phyloP scores from a whole-genome alignment of 208 protist genomes.

The Vickermania ingenoplastis region DNA sequence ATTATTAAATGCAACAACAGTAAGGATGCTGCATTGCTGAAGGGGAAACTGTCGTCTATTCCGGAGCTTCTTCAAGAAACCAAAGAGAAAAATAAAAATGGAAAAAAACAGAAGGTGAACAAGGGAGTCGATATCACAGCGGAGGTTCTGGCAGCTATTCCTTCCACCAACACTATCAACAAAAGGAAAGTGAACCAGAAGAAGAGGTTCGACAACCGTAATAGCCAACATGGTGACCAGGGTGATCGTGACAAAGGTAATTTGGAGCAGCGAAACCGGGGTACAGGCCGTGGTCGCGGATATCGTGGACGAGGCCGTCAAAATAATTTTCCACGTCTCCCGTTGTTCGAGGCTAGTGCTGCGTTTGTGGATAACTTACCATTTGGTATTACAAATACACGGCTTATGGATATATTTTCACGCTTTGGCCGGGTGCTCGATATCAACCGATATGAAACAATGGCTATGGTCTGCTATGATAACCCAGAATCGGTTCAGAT shows the following conservation, averaged over 20 bases:
- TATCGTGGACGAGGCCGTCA: conserved; percentile 2
- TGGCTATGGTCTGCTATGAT: conserved; percentile 61
- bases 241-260: conserved; percentile 5
- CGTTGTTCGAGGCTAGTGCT: conserved; percentile 47
- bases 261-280: conserved; percentile 1
- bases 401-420: conserved; percentile 65
- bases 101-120: conserved; percentile 10
- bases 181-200: not conserved
- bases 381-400: conserved; percentile 71
- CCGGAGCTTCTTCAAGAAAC: conserved; percentile 27
- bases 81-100: conserved; percentile 3
- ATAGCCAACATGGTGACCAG: conserved; percentile 1
- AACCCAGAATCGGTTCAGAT: conserved; percentile 69
- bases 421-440: conserved; percentile 68
- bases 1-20: conserved; percentile 66
- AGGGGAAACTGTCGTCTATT: conserved; percentile 27
- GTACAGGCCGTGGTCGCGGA: conserved; percentile 5
- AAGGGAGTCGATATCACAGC: conserved; percentile 27
- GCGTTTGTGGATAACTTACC: conserved; percentile 76
- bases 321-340: conserved; percentile 9
- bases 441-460: conserved; percentile 64
- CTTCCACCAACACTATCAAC: conserved; percentile 17
- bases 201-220: not conserved
- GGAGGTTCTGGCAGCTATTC: conserved; percentile 51
- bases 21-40: conserved; percentile 19